A percentile compares a stretch with the other conserved stretches of the same genome.
Evolutionary conservation across 2,329 filamentous ascomycete species (phyloP).

Genomic region (Fusarium concolor): DNA sequence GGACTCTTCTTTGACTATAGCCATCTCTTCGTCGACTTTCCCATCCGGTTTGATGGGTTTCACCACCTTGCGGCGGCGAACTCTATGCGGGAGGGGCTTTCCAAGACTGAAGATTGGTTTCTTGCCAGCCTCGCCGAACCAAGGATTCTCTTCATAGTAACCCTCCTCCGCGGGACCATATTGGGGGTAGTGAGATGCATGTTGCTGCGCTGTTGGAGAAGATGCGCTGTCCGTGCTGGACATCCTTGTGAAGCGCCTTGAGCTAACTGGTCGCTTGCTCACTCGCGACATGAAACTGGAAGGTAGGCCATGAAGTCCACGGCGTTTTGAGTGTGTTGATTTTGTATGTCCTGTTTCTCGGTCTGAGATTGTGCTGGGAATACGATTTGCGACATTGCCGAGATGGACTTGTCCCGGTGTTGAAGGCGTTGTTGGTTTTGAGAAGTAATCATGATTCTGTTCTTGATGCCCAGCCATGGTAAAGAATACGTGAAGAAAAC

Average conservation of each 20-base stretch:
- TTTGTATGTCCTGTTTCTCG: background rate
- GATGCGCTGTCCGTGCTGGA: background rate
- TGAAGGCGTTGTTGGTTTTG: conserved; percentile 10
- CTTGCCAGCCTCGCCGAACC: conserved; percentile 27
- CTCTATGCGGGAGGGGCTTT: conserved; percentile 33
- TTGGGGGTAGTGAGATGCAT: background rate
- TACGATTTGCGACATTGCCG: conserved; percentile 18
- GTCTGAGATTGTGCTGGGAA: conserved; percentile 23
- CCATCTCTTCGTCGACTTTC: conserved; percentile 29
- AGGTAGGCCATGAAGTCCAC: background rate
- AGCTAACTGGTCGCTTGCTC: conserved; percentile 1
- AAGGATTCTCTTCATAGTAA: conserved; percentile 35
- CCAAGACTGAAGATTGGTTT: conserved; percentile 40
- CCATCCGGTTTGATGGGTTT: conserved; percentile 7
- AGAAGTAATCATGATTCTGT: conserved; percentile 23
- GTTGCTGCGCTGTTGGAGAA: background rate
- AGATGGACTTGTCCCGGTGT: conserved; percentile 26
- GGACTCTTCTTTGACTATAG: background rate
- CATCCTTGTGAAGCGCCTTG: background rate
- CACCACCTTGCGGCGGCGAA: conserved; percentile 22
- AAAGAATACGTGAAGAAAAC: too few species aligned
- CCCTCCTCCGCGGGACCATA: conserved; percentile 34
- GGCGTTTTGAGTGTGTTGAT: conserved; percentile 3
- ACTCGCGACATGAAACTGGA: conserved; percentile 13
- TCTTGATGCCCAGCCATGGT: conserved; percentile 10